phyloP scores from a whole-genome alignment of 2,329 filamentous ascomycete species.

The Clonostachys chloroleuca region DNA sequence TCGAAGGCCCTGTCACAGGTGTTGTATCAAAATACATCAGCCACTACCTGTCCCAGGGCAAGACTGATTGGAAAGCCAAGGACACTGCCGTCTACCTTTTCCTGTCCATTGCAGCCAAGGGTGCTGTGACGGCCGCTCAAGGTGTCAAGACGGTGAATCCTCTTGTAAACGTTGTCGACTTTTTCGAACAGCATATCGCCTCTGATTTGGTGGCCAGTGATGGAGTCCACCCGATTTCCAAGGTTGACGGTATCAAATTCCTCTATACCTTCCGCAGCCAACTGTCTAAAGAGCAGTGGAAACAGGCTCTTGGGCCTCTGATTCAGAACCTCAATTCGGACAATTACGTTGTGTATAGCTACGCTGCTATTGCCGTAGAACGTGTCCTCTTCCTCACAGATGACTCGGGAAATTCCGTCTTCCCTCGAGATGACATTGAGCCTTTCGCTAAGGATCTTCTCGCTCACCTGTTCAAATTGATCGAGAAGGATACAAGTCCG shows the following conservation, averaged over 20 bases:
- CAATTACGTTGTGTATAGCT: conserved; percentile 97
- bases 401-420: conserved; percentile 70
- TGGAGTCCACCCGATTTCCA: conserved; percentile 76
- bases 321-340: conserved; percentile 86
- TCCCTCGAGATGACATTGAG: conserved; percentile 73
- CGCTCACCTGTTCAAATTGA: conserved; percentile 84
- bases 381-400: conserved; percentile 81
- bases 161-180: conserved; percentile 85
- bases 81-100: conserved; percentile 98
- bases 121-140: conserved; percentile 77
- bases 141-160: conserved; percentile 88
- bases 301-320: conserved; percentile 79
- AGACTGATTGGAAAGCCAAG: conserved; percentile 91
- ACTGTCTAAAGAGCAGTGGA: conserved; percentile 88
- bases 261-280: conserved; percentile 96
- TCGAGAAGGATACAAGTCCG: conserved; percentile 78
- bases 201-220: conserved; percentile 73
- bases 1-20: conserved; percentile 77
- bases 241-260: conserved; percentile 98
- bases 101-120: conserved; percentile 89
- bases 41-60: conserved; percentile 77
- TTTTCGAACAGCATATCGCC: conserved; percentile 91
- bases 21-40: conserved; percentile 87
- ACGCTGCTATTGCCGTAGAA: conserved; percentile 95
- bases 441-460: conserved; percentile 82